These are phyloP conservation scores for Stagonosporopsis rhizophila DNA, from an alignment of 2,329 filamentous ascomycete species.

Conservation along the genomic window DNA sequence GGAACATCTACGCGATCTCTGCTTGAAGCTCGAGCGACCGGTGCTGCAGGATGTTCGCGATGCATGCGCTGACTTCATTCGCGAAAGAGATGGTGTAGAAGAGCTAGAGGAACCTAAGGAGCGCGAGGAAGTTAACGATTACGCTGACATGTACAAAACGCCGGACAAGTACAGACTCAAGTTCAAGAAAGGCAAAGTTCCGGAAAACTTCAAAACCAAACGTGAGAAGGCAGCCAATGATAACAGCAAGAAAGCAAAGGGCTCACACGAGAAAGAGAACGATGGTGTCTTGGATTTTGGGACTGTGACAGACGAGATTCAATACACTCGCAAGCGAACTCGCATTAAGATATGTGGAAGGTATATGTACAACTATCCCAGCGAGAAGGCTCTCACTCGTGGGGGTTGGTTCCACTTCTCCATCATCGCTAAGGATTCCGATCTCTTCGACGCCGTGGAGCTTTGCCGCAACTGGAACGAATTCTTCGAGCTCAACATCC, in stretches of 20 bases:
- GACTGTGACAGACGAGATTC: slow-evolving; percentile 43
- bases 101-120: slow-evolving; percentile 37
- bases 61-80: slow-evolving; percentile 58
- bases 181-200: slow-evolving; percentile 17
- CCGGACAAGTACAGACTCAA: slow-evolving; percentile 17
- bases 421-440: slow-evolving; percentile 58
- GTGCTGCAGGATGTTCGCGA: slow-evolving; percentile 59
- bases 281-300: slow-evolving; percentile 47
- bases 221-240: slow-evolving; percentile 42
- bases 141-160: slow-evolving; percentile 11
- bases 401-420: slow-evolving; percentile 61
- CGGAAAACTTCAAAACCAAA: slow-evolving; percentile 37
- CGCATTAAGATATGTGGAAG: slow-evolving; percentile 57
- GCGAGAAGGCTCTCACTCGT: slow-evolving; percentile 55
- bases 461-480: slow-evolving; percentile 61
- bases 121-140: slow-evolving; percentile 28
- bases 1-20: slow-evolving; percentile 56
- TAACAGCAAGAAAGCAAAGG: slow-evolving; percentile 3
- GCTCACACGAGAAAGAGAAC: slow-evolving; percentile 13
- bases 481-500: slow-evolving; percentile 57
- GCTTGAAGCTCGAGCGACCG: slow-evolving; percentile 57
- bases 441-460: slow-evolving; percentile 53
- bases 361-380: slow-evolving; percentile 61
- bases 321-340: slow-evolving; percentile 49
- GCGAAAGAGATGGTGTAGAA: slow-evolving; percentile 50